Base-by-base conservation (phyloP, 2,329 filamentous ascomycete genomes). In the Nemania diffusa region DNA sequence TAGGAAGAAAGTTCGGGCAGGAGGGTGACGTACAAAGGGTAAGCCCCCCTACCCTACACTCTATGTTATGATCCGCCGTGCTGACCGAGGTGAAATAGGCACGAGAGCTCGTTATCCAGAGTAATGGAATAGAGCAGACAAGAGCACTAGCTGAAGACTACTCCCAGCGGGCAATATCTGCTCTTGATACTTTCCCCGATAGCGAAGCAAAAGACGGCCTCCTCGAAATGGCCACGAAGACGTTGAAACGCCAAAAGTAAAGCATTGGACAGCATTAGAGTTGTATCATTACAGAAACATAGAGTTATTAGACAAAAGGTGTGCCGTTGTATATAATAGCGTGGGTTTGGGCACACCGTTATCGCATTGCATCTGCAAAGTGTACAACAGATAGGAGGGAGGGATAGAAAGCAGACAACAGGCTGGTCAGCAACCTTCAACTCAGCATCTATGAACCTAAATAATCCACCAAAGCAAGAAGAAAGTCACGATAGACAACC, bases 121-220 rank as follows among this genome's bases (percentile, higher is more conserved):
- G 92, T 78, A 88, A 96, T 74, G 96, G 96, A 20, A 90, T 99
- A 53, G 92, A 97, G 79, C 93, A 97, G 80, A 99, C 96, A 1
- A 89, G 94, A 73, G 92, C 91, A 7, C 84, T 99, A 32, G 96
- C 96, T 1, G 91, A 97, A 78, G 92, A 97, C 74, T 99, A 97
- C 79, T 91, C 92, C 44, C 91, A 96, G 76, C 92, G 92, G 77
- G 96, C 96, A 29, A 92, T 97, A 68, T 86, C 89, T 5, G 92
- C 94, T n/a, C 92, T 99, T 75, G 85, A 87, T 70, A 82, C 84
- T 52, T 97, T 99, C 80, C 96, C 96, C 6, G 91, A 94, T n/a
- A 95, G 94, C 78, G 95, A 98, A 71, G 96, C 96, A 65, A 98
- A 97, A 83, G 88, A 91, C 32, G 95, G 95, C 0, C 84, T 99